Base-by-base conservation (phyloP, 176 grass and related monocot species). In the Zea luxurians region DNA sequence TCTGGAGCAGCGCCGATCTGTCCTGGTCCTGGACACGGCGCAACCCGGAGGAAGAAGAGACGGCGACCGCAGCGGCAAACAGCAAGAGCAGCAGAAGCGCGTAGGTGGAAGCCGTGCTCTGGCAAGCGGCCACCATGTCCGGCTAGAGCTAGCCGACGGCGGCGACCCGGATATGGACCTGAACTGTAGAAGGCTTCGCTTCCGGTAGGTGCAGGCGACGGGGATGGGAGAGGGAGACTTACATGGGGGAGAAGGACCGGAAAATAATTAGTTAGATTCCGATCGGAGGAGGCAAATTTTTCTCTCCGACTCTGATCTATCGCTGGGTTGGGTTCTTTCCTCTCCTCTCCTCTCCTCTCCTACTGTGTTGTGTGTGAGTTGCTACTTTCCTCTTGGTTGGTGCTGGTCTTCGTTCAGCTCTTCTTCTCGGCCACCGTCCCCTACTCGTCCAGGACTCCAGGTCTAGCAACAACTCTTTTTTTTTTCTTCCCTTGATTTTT, bases 1-100 rank as follows among this genome's bases (percentile, higher is more conserved):
- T 78, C 85, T 80, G 65, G 35, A 93, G 86, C 12, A 97, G 84
- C n/a, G 84, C 84, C 74, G 67, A 85, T 85, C 86, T 91, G 61
- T 97, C 93, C 48, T 8, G 57, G 17, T 76, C 78, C 17, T n/a
- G 80, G 34, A 36, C 70, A 12, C 52, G 55, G 43, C 58, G 62
- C 43, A 48, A 13, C 50, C 61, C n/a, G 27, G 65, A 20, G 17
- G 48, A 70, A 10, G 78, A 18, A 53, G 48, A 84, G n/a, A 60
- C 55, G 65, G 59, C 74, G 78, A 74, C 67, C 7, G 67, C 61
- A 15, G 91, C 43, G 20, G 87, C 17, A 18, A 80, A 59, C 73
- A 84, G 47, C 3, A 34, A 34, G 4, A 75, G 18, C 64, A 79
- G 79, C 27, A 85, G 37, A 41, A 66, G 41, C 71, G 61, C 27